phyloP scores from a whole-genome alignment of 192 early-diverging fungal species.

The Linderina pennispora region DNA sequence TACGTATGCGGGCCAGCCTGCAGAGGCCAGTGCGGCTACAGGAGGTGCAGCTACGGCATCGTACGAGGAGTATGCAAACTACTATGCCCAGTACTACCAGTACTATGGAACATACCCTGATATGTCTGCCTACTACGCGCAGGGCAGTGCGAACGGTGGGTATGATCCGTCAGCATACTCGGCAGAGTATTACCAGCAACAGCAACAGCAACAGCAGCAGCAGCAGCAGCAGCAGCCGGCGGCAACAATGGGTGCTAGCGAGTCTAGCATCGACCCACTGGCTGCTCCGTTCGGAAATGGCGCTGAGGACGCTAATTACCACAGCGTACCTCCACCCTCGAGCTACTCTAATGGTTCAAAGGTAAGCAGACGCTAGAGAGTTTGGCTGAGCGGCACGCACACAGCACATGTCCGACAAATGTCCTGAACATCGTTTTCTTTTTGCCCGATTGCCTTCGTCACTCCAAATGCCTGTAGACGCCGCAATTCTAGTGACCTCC shows the following conservation, averaged over 20 bases:
- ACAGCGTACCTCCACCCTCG: constrained; percentile 38
- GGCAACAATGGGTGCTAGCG: too few relatives aligned
- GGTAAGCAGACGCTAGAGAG: too few relatives aligned
- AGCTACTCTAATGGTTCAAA: constrained; percentile 9
- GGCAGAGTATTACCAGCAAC: constrained; percentile 5
- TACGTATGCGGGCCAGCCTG: not conserved
- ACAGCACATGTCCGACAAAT: not conserved
- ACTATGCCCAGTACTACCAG: constrained; percentile 42
- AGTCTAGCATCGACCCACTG: too few relatives aligned
- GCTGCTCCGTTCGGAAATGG: too few relatives aligned
- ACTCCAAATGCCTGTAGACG: not conserved
- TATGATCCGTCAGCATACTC: constrained; percentile 1
- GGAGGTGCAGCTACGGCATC: constrained; percentile 3
- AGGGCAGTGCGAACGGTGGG: too few relatives aligned
- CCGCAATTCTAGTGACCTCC: not conserved
- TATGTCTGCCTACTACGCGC: constrained; percentile 24
- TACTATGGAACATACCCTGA: constrained; percentile 43
- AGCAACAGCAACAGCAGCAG: constrained; percentile 1
- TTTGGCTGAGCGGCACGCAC: too few relatives aligned
- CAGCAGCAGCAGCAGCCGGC: not conserved
- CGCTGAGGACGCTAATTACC: too few relatives aligned
- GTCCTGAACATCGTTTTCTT: not conserved
- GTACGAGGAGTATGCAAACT: constrained; percentile 30
- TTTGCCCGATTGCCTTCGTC: not conserved
- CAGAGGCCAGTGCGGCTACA: too few relatives aligned